Evolutionary conservation across 306 rosid species (phyloP).

Genomic region (Lathyrus oleraceus): DNA sequence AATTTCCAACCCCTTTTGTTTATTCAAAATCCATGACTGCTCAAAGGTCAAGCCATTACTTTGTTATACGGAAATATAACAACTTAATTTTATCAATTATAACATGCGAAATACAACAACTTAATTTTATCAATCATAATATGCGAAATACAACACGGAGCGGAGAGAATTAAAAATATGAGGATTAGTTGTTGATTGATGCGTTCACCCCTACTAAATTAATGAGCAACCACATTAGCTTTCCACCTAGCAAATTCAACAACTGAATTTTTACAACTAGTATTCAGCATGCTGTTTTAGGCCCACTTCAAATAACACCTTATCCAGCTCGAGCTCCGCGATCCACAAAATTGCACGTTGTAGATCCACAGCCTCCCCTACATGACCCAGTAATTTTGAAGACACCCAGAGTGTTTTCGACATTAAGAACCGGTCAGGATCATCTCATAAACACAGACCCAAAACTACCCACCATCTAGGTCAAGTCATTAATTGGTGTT

Average conservation of each 20-base stretch:
- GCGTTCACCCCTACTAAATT: neutral
- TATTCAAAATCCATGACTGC: conserved; percentile 14
- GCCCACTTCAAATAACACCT: neutral
- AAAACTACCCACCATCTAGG: neutral
- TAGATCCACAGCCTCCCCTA: neutral
- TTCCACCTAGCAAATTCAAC: neutral
- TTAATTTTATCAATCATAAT: neutral
- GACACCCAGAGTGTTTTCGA: neutral
- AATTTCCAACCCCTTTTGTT: conserved; percentile 10
- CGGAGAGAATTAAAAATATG: neutral
- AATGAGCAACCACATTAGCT: neutral
- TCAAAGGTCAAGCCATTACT: conserved; percentile 5
- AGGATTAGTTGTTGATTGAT: neutral
- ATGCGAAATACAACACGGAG: neutral
- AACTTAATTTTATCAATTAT: neutral
- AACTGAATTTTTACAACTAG: neutral
- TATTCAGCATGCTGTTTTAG: neutral
- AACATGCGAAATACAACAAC: neutral
- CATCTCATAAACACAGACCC: neutral
- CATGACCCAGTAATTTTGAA: neutral
- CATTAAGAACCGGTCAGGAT: neutral
- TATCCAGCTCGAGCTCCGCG: neutral
- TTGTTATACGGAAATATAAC: neutral
- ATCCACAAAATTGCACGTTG: neutral
- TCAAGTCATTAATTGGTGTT: neutral